These are phyloP conservation scores for Saccharomyces hybrid DNA, from an alignment of 1,139 yeast genomes.

Conservation along the genomic window DNA sequence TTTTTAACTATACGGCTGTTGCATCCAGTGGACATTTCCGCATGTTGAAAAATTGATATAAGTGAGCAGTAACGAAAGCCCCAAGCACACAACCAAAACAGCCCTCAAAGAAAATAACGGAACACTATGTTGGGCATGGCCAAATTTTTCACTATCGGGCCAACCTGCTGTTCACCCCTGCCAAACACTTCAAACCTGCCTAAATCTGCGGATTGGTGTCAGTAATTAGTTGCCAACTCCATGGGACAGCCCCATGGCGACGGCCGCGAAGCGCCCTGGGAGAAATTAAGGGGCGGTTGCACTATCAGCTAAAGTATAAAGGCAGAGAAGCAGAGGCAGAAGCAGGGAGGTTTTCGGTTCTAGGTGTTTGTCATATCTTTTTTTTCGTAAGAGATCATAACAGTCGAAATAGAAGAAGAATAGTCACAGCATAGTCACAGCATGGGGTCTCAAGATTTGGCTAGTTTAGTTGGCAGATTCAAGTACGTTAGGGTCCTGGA, in stretches of 20 bases:
- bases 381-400: not conserved
- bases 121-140: no score
- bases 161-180: no score
- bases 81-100: no score
- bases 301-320: not conserved
- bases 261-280: not conserved
- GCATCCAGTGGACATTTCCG: not conserved
- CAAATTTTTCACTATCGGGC: no score
- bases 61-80: no score
- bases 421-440: not conserved
- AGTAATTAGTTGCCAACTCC: not conserved
- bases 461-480: slow-evolving; percentile 32
- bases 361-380: not conserved
- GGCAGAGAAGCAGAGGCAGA: not conserved
- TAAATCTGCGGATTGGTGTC: not conserved
- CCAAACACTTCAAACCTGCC: no score
- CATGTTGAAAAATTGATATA: no score
- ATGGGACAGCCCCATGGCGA: not conserved
- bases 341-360: not conserved
- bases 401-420: not conserved
- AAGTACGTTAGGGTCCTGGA: slow-evolving; percentile 38
- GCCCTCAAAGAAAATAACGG: no score
- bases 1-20: not conserved
- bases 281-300: not conserved
- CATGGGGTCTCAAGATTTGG: slow-evolving; percentile 1